Conservation (phyloP, 176 grass and related monocot species). For the Alloteropsis semialata region DNA sequence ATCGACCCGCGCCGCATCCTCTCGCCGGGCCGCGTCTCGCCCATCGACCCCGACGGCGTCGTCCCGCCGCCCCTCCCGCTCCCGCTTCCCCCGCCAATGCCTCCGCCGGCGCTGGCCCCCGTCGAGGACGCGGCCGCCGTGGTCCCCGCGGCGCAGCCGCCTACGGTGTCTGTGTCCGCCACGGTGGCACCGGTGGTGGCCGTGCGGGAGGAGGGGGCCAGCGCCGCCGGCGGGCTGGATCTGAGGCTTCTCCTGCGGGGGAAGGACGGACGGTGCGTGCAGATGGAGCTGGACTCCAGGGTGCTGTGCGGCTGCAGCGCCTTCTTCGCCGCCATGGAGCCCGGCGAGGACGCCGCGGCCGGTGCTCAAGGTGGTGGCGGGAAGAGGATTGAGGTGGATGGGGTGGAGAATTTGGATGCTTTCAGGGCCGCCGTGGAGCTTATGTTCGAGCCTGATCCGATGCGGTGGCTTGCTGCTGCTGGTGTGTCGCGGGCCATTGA, state of each 20-base stretch:
- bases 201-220: constrained; percentile 30
- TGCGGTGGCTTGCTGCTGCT: constrained; percentile 52
- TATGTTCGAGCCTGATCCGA: constrained; percentile 58
- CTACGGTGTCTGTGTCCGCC: neutral
- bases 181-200: constrained; percentile 31
- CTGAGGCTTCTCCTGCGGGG: constrained; percentile 65
- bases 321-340: constrained; percentile 69
- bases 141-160: neutral
- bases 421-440: constrained; percentile 75
- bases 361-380: neutral
- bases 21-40: constrained; percentile 67
- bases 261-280: constrained; percentile 52
- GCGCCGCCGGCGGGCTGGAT: constrained; percentile 38
- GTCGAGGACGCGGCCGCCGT: neutral
- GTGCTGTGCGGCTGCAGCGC: constrained; percentile 59
- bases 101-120: constrained; percentile 17
- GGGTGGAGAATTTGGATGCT: constrained; percentile 67
- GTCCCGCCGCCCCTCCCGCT: constrained; percentile 16
- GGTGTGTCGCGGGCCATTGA: constrained; percentile 66
- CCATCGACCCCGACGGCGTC: constrained; percentile 58
- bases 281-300: constrained; percentile 73
- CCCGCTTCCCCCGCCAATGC: constrained; percentile 48
- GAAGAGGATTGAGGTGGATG: constrained; percentile 55
- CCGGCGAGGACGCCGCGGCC: neutral
- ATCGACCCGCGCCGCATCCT: constrained; percentile 74